These are phyloP conservation scores for Aspergillus haitiensis DNA, from an alignment of 495 filamentous ascomycete genomes.

Conservation along the genomic window DNA sequence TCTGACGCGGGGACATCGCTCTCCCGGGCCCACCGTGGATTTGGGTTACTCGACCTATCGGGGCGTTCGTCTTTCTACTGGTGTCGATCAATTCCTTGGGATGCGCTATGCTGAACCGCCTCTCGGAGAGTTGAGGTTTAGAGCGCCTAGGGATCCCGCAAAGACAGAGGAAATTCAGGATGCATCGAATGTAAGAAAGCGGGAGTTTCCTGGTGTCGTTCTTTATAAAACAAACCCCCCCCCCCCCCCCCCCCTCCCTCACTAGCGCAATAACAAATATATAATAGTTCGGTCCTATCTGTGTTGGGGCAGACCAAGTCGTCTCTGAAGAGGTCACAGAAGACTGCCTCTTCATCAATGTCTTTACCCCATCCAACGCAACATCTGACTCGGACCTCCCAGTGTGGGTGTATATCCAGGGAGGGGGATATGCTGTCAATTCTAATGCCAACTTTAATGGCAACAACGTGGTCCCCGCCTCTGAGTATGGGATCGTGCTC, in stretches of 20 bases:
- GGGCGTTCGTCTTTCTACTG: conserved; percentile 3
- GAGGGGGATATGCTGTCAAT: conserved; percentile 64
- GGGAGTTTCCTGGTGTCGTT: no score
- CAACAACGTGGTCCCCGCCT: conserved; percentile 54
- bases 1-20: not conserved
- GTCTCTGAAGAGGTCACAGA: conserved; percentile 50
- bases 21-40: not conserved
- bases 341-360: conserved; percentile 70
- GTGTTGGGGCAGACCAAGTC: conserved; percentile 27
- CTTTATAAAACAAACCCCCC: no score
- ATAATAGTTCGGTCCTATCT: conserved; percentile 38
- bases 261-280: no score
- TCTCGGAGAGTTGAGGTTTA: conserved; percentile 12
- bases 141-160: conserved; percentile 13
- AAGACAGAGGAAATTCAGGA: not conserved
- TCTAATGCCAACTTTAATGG: conserved; percentile 67
- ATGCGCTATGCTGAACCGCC: conserved; percentile 19
- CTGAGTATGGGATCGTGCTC: conserved; percentile 55
- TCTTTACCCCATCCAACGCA: conserved; percentile 62
- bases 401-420: conserved; percentile 71
- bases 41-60: conserved; percentile 9
- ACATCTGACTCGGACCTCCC: conserved; percentile 54
- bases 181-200: not conserved
- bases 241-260: no score
- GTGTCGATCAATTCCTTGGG: conserved; percentile 15